phyloP scores from a whole-genome alignment of 2,329 filamentous ascomycete species.

The Aspergillus tamarii region DNA sequence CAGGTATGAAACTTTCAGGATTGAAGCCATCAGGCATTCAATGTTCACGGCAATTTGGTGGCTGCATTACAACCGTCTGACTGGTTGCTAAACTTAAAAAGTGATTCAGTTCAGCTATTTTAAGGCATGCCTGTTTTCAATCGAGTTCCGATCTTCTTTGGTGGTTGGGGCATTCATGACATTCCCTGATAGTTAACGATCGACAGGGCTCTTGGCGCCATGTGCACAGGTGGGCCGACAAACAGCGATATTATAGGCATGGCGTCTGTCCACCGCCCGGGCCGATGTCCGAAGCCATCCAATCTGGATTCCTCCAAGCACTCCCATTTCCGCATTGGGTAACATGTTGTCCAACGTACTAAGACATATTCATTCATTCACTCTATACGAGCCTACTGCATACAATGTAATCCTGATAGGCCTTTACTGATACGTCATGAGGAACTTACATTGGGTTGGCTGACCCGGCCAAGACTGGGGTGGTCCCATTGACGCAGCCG shows the following conservation, averaged over 20 bases:
- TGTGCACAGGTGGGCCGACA: background rate
- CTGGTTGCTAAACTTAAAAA: background rate
- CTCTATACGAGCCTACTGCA: slow-evolving; percentile 12
- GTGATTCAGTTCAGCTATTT: background rate
- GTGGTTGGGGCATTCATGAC: slow-evolving; percentile 4
- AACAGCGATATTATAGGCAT: background rate
- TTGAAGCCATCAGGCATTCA: background rate
- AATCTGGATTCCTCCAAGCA: background rate
- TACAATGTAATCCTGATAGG: slow-evolving; percentile 11
- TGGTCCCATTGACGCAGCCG: background rate
- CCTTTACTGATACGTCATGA: background rate
- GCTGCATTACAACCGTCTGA: background rate
- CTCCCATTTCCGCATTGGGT: slow-evolving; percentile 6
- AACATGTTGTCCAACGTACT: slow-evolving; percentile 8
- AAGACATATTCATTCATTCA: background rate
- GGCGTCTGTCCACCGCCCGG: background rate
- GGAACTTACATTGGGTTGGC: background rate
- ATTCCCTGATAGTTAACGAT: background rate
- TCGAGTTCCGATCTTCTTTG: background rate
- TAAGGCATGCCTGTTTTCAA: background rate
- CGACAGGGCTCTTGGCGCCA: background rate
- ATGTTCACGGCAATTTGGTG: background rate
- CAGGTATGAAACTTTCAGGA: background rate
- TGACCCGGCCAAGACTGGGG: background rate
- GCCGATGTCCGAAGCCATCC: slow-evolving; percentile 4